Evolutionary conservation across 768 basidiomycete genomes (phyloP).

Genomic region (Mycena amicta): DNA sequence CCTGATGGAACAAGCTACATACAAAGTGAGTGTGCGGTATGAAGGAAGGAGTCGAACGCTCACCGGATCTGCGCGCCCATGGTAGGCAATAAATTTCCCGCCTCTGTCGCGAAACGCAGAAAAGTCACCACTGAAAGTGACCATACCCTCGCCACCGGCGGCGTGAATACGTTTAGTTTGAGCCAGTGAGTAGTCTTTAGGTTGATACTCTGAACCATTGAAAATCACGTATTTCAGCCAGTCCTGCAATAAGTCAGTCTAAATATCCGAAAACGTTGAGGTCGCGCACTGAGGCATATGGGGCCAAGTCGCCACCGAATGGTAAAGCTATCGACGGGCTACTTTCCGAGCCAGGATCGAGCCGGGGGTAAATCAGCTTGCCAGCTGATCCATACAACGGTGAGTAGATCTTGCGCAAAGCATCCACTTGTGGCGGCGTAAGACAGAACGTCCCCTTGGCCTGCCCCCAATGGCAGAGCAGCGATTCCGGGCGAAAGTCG

Average conservation of each 20-base stretch:
- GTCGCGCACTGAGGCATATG: not conserved
- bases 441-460: constrained; percentile 11
- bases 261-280: not conserved
- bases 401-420: constrained; percentile 22
- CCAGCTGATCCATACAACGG: constrained; percentile 19
- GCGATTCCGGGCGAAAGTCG: constrained; percentile 23
- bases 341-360: constrained; percentile 10
- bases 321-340: not conserved
- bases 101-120: constrained; percentile 24
- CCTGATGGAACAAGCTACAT: constrained; percentile 22
- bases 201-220: constrained; percentile 6
- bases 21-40: not conserved
- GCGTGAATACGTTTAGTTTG: not conserved
- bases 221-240: constrained; percentile 15
- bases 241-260: constrained; percentile 2
- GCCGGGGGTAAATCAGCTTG: constrained; percentile 17
- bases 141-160: constrained; percentile 5
- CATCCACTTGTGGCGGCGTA: constrained; percentile 21
- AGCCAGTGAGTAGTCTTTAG: constrained; percentile 4
- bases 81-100: constrained; percentile 28
- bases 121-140: constrained; percentile 19
- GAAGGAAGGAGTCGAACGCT: not conserved
- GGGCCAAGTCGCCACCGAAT: constrained; percentile 1
- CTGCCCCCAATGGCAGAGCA: constrained; percentile 18
- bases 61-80: constrained; percentile 16